Percentiles rank a stretch among this genome's conserved stretches.
phyloP scores from a whole-genome alignment of 164 flowering plant genomes.

The Magnolia officinalis region DNA sequence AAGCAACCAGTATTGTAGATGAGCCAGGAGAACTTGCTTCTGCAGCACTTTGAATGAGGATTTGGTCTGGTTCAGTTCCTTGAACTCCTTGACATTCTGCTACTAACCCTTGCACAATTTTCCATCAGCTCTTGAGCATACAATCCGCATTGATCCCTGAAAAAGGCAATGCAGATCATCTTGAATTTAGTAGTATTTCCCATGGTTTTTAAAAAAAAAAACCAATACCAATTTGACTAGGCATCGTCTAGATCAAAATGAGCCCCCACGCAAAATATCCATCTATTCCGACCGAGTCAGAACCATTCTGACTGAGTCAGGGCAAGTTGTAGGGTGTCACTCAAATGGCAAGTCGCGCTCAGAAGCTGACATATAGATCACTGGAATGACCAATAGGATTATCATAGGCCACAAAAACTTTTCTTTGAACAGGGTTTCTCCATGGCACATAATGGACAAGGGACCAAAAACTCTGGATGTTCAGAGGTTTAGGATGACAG shows the following conservation, averaged over 20 bases:
- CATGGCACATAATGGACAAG: not conserved
- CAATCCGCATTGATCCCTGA: constrained; percentile 54
- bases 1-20: constrained; percentile 71
- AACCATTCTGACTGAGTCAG: not conserved
- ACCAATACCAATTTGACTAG: not conserved
- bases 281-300: not conserved
- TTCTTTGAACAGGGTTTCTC: too few relatives aligned
- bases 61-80: constrained; percentile 36
- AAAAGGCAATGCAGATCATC: constrained; percentile 1
- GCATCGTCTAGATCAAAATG: not conserved
- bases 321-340: not conserved
- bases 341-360: not conserved
- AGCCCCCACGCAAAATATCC: not conserved
- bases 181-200: not conserved
- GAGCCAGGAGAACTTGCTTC: constrained; percentile 54
- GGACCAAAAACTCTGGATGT: not conserved
- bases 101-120: constrained; percentile 48
- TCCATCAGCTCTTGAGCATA: constrained; percentile 67
- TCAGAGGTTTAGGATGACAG: not conserved
- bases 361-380: too few relatives aligned
- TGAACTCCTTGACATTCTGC: constrained; percentile 26
- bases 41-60: constrained; percentile 49
- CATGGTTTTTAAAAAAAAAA: not conserved
- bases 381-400: too few relatives aligned
- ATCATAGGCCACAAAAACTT: too few relatives aligned